Base-by-base conservation (phyloP, 1,284 basidiomycete species). In the Tausonia pullulans region DNA sequence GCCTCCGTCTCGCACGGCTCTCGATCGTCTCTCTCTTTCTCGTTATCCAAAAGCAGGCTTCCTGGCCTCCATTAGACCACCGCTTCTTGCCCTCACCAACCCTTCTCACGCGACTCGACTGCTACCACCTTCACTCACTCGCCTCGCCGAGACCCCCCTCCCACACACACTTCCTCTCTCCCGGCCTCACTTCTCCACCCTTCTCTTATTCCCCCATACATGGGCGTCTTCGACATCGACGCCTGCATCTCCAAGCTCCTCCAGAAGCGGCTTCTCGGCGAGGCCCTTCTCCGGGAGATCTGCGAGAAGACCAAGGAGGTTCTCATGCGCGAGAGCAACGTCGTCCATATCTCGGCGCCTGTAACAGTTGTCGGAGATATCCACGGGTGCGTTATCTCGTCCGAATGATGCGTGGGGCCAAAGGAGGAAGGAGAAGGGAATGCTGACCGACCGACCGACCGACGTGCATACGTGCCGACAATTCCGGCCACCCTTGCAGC, bases 281-380 rank as follows among this genome's bases (percentile, higher is more conserved):
- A 97, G 78, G 87, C 89, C 2, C 81, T 96, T 39, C 76, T 97
- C 60, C 86, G 92, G 64, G 93, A 97, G 80, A 95, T 97, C 81
- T 97, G 93, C 81, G 93, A 95, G 73, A 96, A 96, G 79, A 95
- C 93, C 44, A 97, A 97, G 75, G 94, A 97, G 75, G 90, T 99
- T 1, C 84, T 99, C 67, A 98, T 98, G 96, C 82, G 91, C 69
- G 96, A 99, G 79, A 92, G 89, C 69, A 99, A 99, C 74, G 96
- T 99, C 66, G 93, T 98, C 11, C 96, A 98, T 74, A 90, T 99
- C 71, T 87, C 86, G 68, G 89, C 94, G 1, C 96, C 96, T n/a
- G 93, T 99, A 55, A 98, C 96, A 0, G 96, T 99, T 44, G 95
- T 98, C 44, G 96, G 96, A 63, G 96, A 99, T 75, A 98, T 99